These are phyloP conservation scores for Thalassiosira exigua DNA, from an alignment of 352 stramenopile species.

Conservation along the genomic window DNA sequence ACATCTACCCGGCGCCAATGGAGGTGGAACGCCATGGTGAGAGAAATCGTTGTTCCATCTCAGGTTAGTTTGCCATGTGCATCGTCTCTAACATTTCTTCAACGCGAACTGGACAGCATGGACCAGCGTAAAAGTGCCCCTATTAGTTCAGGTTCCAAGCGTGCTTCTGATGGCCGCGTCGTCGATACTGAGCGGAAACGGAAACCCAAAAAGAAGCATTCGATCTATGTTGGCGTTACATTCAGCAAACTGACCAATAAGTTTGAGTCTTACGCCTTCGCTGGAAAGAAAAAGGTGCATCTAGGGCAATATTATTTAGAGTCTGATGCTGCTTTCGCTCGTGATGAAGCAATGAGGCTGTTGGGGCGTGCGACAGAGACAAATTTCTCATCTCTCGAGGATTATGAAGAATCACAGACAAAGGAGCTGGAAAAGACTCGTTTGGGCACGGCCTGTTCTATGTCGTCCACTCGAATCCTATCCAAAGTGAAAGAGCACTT, in stretches of 20 bases:
- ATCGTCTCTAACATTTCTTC: too few species aligned
- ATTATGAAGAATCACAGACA: not conserved
- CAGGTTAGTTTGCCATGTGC: too few species aligned
- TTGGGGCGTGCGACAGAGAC: not conserved
- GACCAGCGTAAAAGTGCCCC: too few species aligned
- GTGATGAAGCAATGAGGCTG: not conserved
- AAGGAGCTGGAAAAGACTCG: not conserved
- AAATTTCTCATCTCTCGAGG: not conserved
- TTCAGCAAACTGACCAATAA: not conserved
- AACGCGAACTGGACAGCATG: too few species aligned
- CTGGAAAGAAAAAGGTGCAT: not conserved
- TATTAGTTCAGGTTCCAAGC: too few species aligned
- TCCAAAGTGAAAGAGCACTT: not conserved
- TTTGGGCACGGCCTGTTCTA: not conserved
- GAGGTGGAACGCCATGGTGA: too few species aligned
- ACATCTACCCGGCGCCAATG: too few species aligned
- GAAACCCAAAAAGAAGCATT: slow-evolving; percentile 2
- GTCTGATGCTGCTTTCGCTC: not conserved
- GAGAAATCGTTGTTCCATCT: too few species aligned
- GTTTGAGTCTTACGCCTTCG: not conserved
- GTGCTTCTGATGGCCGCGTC: too few species aligned
- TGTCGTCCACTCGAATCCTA: not conserved
- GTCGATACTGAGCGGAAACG: too few species aligned
- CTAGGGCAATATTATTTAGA: not conserved
- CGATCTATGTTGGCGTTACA: not conserved